Base-by-base conservation (phyloP, 208 protist genomes). In the Acanthamoeba sp. region DNA sequence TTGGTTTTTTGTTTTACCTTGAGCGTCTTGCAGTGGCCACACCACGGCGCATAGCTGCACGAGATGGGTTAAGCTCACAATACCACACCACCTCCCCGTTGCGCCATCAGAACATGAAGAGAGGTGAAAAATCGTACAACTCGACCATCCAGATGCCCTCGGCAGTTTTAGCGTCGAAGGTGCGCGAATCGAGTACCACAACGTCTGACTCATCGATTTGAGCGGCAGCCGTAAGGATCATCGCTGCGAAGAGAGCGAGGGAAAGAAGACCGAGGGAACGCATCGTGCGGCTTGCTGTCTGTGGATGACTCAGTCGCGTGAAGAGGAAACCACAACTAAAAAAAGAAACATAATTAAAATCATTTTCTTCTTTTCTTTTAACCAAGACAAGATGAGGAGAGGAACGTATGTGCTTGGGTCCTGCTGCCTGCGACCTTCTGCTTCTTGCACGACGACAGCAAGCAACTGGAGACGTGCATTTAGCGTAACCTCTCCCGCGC, bases 21-120 rank as follows among this genome's bases (percentile, higher is more conserved):
- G n/a, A 92, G 59, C 16, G 27, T 34, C 59, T 92, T 92, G 59
- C 87, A 92, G 87, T 92, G 87, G n/a, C 87, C 87, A n/a, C 87
- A 92, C 87, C 87, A 92, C 62, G 87, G 87, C 12, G 87, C 87
- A 48, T 78, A 92, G 64, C 93, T 94, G 14, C 7, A 32, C 9
- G 2, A 62, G 4, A 38, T 50, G 52, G 82, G 18, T 16, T 27
- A 82, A n/a, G 69, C 16, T 22, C 2, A 34, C 14, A 82, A 82
- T 5, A 82, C 57, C 2, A 64, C 16, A 20, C 27, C 3, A 48
- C n/a, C n/a, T n/a, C n/a, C n/a, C n/a, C n/a, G n/a, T n/a, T 48
- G 42, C 42, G 42, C n/a, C 2, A 73, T 2, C 48, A 3, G 10
- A n/a, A 85, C 4, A 14, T 36, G 38, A 40, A 40, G 7, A 10